Evolutionary conservation across 1,284 basidiomycete species (phyloP).

Genomic region (Phylloboletellus chloephorus): DNA sequence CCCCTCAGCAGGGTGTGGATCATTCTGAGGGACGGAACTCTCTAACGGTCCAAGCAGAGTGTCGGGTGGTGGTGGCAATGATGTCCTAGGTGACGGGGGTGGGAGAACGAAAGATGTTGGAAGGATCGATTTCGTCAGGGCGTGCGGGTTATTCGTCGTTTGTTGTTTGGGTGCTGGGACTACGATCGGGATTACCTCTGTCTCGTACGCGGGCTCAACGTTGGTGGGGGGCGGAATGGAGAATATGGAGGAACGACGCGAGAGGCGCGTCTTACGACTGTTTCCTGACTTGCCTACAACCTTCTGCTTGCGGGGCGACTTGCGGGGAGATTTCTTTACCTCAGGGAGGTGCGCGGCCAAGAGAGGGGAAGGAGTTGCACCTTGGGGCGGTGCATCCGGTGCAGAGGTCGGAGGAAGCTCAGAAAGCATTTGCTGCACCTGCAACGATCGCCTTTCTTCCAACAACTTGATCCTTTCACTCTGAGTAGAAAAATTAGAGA

Average conservation of each 20-base stretch:
- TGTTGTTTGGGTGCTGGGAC: conserved; percentile 28
- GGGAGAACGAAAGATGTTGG: conserved; percentile 66
- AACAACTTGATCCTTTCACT: conserved; percentile 55
- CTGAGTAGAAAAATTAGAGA: conserved; percentile 32
- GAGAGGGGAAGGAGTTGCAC: conserved; percentile 13
- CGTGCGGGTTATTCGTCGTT: conserved; percentile 19
- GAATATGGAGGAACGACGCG: conserved; percentile 40
- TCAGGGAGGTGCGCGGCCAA: conserved; percentile 21
- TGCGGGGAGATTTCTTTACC: conserved; percentile 36
- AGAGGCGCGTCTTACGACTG: conserved; percentile 42
- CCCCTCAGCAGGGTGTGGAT: conserved; percentile 3
- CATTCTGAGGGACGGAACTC: conserved; percentile 8
- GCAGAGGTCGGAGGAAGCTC: conserved; percentile 48
- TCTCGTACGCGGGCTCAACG: conserved; percentile 56
- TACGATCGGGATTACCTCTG: conserved; percentile 51
- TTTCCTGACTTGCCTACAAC: conserved; percentile 37
- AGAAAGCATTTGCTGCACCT: conserved; percentile 56
- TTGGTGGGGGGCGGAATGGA: conserved; percentile 32
- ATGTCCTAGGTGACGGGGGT: conserved; percentile 61
- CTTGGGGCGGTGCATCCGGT: conserved; percentile 7
- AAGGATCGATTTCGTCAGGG: conserved; percentile 37
- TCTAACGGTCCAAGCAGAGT: conserved; percentile 16
- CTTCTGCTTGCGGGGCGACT: conserved; percentile 36
- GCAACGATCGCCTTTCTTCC: conserved; percentile 65
- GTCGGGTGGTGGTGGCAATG: conserved; percentile 40